phyloP scores from a whole-genome alignment of 169 alveolate genomes.

The Plasmodium yoelii region DNA sequence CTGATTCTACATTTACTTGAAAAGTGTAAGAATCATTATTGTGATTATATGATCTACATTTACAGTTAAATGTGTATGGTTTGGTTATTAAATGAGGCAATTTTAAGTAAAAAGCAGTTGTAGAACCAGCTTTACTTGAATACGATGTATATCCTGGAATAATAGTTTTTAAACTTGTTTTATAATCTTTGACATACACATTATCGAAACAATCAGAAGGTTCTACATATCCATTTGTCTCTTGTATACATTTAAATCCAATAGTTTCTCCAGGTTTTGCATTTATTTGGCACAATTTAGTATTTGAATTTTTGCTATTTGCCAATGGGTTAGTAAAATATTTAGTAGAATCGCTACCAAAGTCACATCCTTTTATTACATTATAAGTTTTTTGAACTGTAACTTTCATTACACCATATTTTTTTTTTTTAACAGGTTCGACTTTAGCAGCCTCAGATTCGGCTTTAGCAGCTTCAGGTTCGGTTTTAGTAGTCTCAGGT shows the following conservation, averaged over 20 bases:
- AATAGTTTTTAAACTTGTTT: conserved; percentile 22
- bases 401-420: conserved; percentile 63
- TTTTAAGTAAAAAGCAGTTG: conserved; percentile 30
- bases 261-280: conserved; percentile 49
- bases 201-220: conserved; percentile 49
- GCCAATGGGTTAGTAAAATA: conserved; percentile 32
- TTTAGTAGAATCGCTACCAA: conserved; percentile 16
- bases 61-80: conserved; percentile 38
- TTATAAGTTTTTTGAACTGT: conserved; percentile 7
- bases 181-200: conserved; percentile 6
- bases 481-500: neutral
- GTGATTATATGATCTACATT: conserved; percentile 19
- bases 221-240: conserved; percentile 1
- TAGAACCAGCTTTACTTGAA: neutral
- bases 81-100: conserved; percentile 45
- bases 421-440: conserved; percentile 4
- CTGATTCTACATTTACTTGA: conserved; percentile 31
- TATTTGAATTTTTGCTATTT: conserved; percentile 9
- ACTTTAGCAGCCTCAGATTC: neutral
- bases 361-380: conserved; percentile 56
- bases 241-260: conserved; percentile 33
- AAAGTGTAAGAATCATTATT: conserved; percentile 25
- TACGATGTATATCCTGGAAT: conserved; percentile 58
- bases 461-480: neutral
- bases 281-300: conserved; percentile 15